Conservation (phyloP, 306 rosid species). For the Pachyrhizus erosus region DNA sequence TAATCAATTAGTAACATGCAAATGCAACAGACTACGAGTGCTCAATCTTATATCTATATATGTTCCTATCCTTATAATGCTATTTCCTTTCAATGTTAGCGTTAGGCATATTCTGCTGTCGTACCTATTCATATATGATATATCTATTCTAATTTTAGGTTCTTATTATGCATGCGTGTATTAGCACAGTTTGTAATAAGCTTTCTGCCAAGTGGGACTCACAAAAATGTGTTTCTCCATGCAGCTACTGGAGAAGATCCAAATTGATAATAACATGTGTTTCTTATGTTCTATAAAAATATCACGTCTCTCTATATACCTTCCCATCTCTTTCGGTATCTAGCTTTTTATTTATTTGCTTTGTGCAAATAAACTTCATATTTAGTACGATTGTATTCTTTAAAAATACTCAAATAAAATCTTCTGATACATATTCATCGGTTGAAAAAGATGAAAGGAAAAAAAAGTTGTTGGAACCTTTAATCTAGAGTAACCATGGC, state of each 20-base stretch:
- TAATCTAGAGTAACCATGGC: neutral
- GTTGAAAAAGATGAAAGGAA: neutral
- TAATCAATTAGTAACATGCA: constrained; percentile 28
- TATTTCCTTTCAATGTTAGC: constrained; percentile 32
- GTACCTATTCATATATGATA: neutral
- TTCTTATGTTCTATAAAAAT: neutral
- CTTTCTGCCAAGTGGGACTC: neutral
- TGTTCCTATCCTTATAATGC: constrained; percentile 8
- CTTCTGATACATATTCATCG: neutral
- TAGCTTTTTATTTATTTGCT: neutral
- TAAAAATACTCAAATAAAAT: neutral
- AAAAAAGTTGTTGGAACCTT: neutral
- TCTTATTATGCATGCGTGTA: neutral
- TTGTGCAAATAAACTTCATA: neutral
- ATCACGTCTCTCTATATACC: neutral
- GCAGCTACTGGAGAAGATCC: neutral
- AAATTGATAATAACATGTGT: neutral
- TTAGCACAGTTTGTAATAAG: constrained; percentile 14
- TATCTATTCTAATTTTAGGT: neutral
- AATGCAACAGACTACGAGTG: neutral
- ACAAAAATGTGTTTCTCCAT: neutral
- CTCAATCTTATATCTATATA: neutral
- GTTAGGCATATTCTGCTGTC: neutral
- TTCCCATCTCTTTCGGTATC: neutral
- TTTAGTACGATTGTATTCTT: neutral